Evolutionary conservation across 345 rosid genomes (phyloP).

Genomic region (Excoecaria cochinchinensis): DNA sequence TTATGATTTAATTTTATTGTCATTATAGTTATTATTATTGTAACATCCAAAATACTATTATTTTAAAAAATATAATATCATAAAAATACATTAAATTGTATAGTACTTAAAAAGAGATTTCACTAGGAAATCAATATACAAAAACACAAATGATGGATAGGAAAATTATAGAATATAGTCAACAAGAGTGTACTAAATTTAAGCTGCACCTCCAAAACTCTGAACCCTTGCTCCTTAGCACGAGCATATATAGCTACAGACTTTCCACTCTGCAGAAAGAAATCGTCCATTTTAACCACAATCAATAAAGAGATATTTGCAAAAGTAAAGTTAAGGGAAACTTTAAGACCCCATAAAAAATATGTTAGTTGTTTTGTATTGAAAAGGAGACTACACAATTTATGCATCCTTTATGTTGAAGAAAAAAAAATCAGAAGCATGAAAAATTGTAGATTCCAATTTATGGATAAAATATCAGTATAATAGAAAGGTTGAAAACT

Average conservation of each 20-base stretch:
- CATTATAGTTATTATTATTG: no score
- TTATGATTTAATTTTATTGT: no score
- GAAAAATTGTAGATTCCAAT: neutral
- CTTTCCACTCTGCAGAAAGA: slow-evolving; percentile 80
- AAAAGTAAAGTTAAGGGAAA: neutral
- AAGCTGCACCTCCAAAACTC: slow-evolving; percentile 76
- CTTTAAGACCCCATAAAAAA: neutral
- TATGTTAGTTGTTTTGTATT: neutral
- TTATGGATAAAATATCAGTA: neutral
- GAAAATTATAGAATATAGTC: neutral
- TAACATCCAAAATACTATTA: no score
- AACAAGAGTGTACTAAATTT: slow-evolving; percentile 17
- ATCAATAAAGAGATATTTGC: slow-evolving; percentile 13
- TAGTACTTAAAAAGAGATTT: no score
- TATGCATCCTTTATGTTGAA: slow-evolving; percentile 7
- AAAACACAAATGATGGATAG: neutral
- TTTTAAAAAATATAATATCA: no score
- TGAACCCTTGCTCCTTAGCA: slow-evolving; percentile 85
- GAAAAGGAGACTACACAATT: neutral
- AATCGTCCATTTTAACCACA: neutral
- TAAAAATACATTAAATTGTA: no score
- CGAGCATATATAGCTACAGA: slow-evolving; percentile 91
- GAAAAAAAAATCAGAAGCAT: neutral
- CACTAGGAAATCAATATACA: neutral
- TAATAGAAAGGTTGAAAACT: neutral